Percentiles rank a stretch among this genome's conserved stretches.
phyloP scores from a whole-genome alignment of 371 early-diverging fungal species.

The Mortierella sp. region DNA sequence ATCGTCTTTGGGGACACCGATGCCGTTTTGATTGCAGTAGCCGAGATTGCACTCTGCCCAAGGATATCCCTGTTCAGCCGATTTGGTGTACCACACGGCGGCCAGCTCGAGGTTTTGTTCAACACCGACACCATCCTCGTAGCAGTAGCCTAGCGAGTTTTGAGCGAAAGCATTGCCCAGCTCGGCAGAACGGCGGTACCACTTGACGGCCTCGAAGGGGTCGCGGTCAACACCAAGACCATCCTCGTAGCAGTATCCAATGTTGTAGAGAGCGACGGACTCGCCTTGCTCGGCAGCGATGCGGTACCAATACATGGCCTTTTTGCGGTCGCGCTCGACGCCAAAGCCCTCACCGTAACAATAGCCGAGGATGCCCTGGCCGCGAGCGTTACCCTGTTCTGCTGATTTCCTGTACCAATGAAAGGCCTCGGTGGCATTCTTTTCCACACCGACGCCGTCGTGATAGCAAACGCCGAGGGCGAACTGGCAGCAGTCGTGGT shows the following conservation, averaged over 20 bases:
- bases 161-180: slow-evolving; percentile 85
- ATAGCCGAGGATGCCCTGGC: slow-evolving; percentile 79
- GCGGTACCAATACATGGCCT: slow-evolving; percentile 75
- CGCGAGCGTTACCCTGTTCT: slow-evolving; percentile 70
- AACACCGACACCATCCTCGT: slow-evolving; percentile 84
- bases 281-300: slow-evolving; percentile 69
- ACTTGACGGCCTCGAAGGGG: slow-evolving; percentile 67
- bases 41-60: slow-evolving; percentile 85
- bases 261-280: slow-evolving; percentile 80
- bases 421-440: slow-evolving; percentile 64
- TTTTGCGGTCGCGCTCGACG: slow-evolving; percentile 66
- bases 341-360: slow-evolving; percentile 87
- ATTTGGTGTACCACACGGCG: slow-evolving; percentile 74
- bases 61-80: slow-evolving; percentile 76
- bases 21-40: slow-evolving; percentile 79
- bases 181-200: slow-evolving; percentile 75
- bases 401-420: slow-evolving; percentile 60
- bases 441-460: slow-evolving; percentile 70
- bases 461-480: slow-evolving; percentile 78
- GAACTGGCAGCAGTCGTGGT: slow-evolving; percentile 62
- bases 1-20: slow-evolving; percentile 70
- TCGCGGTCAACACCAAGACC: slow-evolving; percentile 76
- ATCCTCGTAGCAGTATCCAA: slow-evolving; percentile 85
- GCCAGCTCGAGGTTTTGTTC: slow-evolving; percentile 66
- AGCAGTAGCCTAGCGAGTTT: slow-evolving; percentile 80